Evolutionary conservation across 2,329 filamentous ascomycete species (phyloP).

Genomic region (Cladophialophora bantiana): DNA sequence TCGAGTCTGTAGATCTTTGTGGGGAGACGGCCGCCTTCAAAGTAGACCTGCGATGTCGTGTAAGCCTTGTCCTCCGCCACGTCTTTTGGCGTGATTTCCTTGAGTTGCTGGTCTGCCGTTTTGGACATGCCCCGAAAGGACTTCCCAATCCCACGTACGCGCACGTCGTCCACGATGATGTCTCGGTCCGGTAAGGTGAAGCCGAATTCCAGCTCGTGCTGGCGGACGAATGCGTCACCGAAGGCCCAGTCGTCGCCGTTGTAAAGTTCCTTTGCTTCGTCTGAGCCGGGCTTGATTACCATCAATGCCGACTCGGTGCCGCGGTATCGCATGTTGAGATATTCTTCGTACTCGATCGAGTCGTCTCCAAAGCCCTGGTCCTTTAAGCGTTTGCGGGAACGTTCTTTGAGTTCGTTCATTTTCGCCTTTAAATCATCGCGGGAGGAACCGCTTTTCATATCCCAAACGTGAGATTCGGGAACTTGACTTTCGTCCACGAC

Average conservation of each 20-base stretch:
- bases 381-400: slow-evolving; percentile 69
- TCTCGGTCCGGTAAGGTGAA: slow-evolving; percentile 86
- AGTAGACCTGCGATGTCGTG: slow-evolving; percentile 76
- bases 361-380: slow-evolving; percentile 80
- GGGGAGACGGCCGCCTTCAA: slow-evolving; percentile 77
- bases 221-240: slow-evolving; percentile 80
- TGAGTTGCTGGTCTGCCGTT: slow-evolving; percentile 84
- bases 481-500: slow-evolving; percentile 87
- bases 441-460: slow-evolving; percentile 64
- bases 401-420: slow-evolving; percentile 80
- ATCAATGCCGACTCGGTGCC: slow-evolving; percentile 91
- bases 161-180: slow-evolving; percentile 88
- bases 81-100: slow-evolving; percentile 68
- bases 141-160: slow-evolving; percentile 86
- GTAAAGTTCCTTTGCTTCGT: slow-evolving; percentile 67
- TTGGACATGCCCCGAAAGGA: slow-evolving; percentile 80
- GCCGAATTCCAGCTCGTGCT: slow-evolving; percentile 91
- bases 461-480: slow-evolving; percentile 65
- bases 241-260: slow-evolving; percentile 78
- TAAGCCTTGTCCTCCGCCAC: slow-evolving; percentile 69
- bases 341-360: slow-evolving; percentile 85
- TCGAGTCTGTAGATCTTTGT: slow-evolving; percentile 86
- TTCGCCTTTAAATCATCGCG: slow-evolving; percentile 71
- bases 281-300: slow-evolving; percentile 75
- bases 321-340: slow-evolving; percentile 90